phyloP scores from a whole-genome alignment of 2,329 filamentous ascomycete genomes.

The Fusarium mangiferae region DNA sequence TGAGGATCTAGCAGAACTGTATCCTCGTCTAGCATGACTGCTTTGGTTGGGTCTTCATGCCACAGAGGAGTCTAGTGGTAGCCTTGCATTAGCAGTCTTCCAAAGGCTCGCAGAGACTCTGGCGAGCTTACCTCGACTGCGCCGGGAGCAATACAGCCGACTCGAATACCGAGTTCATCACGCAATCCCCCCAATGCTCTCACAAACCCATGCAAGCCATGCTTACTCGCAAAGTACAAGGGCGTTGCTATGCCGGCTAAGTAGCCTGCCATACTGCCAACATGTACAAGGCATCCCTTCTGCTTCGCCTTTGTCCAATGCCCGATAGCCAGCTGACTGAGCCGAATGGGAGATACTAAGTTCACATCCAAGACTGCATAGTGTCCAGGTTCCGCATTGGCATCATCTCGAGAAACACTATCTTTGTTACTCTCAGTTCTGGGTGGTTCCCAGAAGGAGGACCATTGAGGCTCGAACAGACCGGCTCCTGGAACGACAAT shows the following conservation, averaged over 20 bases:
- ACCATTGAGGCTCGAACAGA: constrained; percentile 51
- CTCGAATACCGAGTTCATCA: constrained; percentile 37
- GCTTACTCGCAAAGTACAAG: constrained; percentile 52
- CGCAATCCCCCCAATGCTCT: constrained; percentile 45
- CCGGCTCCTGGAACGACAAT: constrained; percentile 53
- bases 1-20: constrained; percentile 46
- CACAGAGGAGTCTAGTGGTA: constrained; percentile 47
- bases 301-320: constrained; percentile 49
- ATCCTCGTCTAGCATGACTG: constrained; percentile 39
- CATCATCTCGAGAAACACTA: constrained; percentile 41
- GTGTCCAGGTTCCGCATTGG: constrained; percentile 45
- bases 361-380: constrained; percentile 53
- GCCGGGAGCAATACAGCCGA: constrained; percentile 48
- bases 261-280: constrained; percentile 51
- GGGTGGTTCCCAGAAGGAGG: constrained; percentile 52
- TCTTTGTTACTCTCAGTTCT: constrained; percentile 44
- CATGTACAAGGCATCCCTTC: constrained; percentile 46
- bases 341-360: constrained; percentile 50
- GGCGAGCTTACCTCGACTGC: constrained; percentile 43
- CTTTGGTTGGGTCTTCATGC: constrained; percentile 47
- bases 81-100: not conserved
- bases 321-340: constrained; percentile 52
- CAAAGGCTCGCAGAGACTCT: not conserved
- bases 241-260: constrained; percentile 45
- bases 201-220: constrained; percentile 52